Conservation (phyloP, 768 basidiomycete species). For the Postia placenta region DNA sequence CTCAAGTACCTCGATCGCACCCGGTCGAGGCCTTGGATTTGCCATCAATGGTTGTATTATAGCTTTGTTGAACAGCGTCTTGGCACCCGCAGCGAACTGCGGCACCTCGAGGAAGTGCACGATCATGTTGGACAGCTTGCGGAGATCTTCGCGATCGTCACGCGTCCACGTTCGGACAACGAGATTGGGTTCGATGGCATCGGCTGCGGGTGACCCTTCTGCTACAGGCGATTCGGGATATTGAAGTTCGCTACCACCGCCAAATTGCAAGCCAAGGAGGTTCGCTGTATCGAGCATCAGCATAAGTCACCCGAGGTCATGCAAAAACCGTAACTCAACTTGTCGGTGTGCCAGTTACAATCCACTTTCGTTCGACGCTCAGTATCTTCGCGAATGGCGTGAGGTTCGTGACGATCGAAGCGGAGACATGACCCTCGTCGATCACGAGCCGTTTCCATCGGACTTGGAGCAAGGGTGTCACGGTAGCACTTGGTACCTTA, state of each 20-base stretch:
- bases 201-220: not conserved
- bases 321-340: conserved; percentile 17
- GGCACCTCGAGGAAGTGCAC: conserved; percentile 65
- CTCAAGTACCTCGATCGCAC: conserved; percentile 56
- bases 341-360: conserved; percentile 89
- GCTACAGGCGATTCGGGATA: conserved; percentile 13
- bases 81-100: conserved; percentile 41
- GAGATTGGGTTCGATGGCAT: not conserved
- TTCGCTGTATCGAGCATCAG: conserved; percentile 39
- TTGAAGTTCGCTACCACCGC: conserved; percentile 19
- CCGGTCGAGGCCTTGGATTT: conserved; percentile 47
- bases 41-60: conserved; percentile 54
- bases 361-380: conserved; percentile 82
- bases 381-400: conserved; percentile 52
- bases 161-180: conserved; percentile 42
- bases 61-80: conserved; percentile 38
- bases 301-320: not conserved
- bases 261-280: conserved; percentile 65
- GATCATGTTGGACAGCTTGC: conserved; percentile 72
- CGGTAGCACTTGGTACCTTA: conserved; percentile 22
- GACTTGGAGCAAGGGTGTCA: conserved; percentile 64
- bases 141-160: conserved; percentile 62
- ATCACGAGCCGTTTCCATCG: conserved; percentile 87
- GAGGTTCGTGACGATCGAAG: conserved; percentile 42
- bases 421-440: conserved; percentile 80